Conservation (phyloP, 768 basidiomycete species). For the Lanmaoa rubissima region DNA sequence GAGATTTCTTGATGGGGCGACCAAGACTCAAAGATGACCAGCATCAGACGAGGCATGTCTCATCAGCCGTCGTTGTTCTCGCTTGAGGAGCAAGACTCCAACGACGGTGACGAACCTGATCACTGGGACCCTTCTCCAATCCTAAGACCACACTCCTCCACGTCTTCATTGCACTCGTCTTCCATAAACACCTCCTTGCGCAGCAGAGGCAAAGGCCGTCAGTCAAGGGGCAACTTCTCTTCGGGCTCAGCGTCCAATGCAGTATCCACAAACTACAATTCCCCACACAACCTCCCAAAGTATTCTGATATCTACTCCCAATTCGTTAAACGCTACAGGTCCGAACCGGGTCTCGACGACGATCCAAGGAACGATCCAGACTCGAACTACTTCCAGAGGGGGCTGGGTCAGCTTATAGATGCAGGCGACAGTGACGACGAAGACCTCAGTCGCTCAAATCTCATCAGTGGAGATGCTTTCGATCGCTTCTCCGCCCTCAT, state of each 20-base stretch:
- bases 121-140: conserved; percentile 41
- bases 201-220: conserved; percentile 32
- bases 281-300: conserved; percentile 34
- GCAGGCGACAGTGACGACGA: conserved; percentile 80
- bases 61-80: conserved; percentile 71
- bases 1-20: not conserved
- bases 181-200: conserved; percentile 31
- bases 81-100: conserved; percentile 55
- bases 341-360: conserved; percentile 57
- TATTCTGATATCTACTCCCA: conserved; percentile 73
- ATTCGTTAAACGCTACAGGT: conserved; percentile 74
- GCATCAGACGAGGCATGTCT: conserved; percentile 24
- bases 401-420: conserved; percentile 64
- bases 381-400: conserved; percentile 75
- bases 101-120: conserved; percentile 42
- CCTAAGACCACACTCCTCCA: conserved; percentile 24
- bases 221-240: conserved; percentile 31
- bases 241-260: conserved; percentile 28
- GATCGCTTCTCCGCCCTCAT: conserved; percentile 53
- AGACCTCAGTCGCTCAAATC: conserved; percentile 45
- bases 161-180: conserved; percentile 26
- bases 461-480: conserved; percentile 38
- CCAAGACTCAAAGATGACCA: conserved; percentile 16
- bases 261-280: conserved; percentile 30
- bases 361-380: conserved; percentile 81